phyloP scores from a whole-genome alignment of 768 basidiomycete genomes.

The Xerocomellus intermedius region DNA sequence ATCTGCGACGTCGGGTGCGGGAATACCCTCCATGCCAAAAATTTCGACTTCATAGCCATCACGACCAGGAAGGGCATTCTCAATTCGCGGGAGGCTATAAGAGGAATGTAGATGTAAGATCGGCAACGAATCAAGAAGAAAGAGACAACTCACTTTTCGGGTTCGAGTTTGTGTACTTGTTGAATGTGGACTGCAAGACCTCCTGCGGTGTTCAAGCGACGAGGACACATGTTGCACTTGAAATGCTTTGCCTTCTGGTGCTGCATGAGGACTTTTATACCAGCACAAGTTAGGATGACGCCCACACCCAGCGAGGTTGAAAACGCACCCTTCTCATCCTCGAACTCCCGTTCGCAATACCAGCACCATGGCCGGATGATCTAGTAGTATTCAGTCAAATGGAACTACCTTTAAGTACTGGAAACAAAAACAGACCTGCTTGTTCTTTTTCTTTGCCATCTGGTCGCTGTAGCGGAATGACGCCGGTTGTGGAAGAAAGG shows the following conservation, averaged over 20 bases:
- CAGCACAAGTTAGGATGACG: not conserved
- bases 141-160: constrained; percentile 54
- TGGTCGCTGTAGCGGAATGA: constrained; percentile 1
- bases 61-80: constrained; percentile 93
- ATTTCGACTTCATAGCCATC: constrained; percentile 99
- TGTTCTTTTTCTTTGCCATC: constrained; percentile 59
- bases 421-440: constrained; percentile 29
- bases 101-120: constrained; percentile 11
- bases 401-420: not conserved
- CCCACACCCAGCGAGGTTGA: not conserved
- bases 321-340: constrained; percentile 91
- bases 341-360: constrained; percentile 99
- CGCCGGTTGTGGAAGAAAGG: constrained; percentile 13
- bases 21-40: constrained; percentile 99
- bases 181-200: constrained; percentile 97
- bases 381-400: constrained; percentile 42
- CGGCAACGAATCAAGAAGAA: not conserved
- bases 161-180: constrained; percentile 98
- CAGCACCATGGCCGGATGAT: constrained; percentile 94
- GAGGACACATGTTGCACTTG: constrained; percentile 94
- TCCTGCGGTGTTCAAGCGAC: constrained; percentile 94
- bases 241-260: constrained; percentile 99
- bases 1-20: constrained; percentile 89
- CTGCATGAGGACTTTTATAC: constrained; percentile 86
- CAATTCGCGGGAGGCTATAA: constrained; percentile 76